These are phyloP conservation scores for Calonectria ilicicola DNA, from an alignment of 2,329 filamentous ascomycete genomes.

Conservation along the genomic window DNA sequence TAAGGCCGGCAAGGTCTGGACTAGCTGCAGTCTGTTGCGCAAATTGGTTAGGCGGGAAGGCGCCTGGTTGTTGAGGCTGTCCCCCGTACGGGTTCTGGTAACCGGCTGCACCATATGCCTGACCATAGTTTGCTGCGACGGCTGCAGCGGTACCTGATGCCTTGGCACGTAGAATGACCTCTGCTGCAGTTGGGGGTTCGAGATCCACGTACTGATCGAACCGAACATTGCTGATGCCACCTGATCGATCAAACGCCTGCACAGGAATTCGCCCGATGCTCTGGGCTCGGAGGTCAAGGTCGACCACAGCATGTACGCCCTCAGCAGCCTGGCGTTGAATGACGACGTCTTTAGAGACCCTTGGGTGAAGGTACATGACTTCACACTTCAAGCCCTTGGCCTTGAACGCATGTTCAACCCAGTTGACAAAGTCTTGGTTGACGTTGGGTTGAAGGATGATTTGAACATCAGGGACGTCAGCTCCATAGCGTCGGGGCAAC, in stretches of 20 bases:
- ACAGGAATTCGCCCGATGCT: constrained; percentile 79
- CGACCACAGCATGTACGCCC: constrained; percentile 87
- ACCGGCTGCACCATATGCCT: constrained; percentile 44
- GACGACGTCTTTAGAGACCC: constrained; percentile 82
- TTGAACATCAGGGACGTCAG: constrained; percentile 89
- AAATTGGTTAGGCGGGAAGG: constrained; percentile 48
- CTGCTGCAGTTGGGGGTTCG: constrained; percentile 81
- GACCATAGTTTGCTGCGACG: constrained; percentile 41
- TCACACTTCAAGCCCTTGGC: constrained; percentile 79
- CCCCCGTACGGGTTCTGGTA: constrained; percentile 49
- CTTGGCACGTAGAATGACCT: constrained; percentile 82
- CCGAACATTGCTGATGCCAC: constrained; percentile 78
- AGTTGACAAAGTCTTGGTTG: constrained; percentile 82
- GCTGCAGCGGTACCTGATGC: constrained; percentile 43
- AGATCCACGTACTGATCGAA: constrained; percentile 91
- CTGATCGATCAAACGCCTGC: constrained; percentile 86
- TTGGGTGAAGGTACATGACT: constrained; percentile 82
- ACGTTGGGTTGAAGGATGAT: constrained; percentile 85
- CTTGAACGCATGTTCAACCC: constrained; percentile 83
- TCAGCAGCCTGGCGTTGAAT: constrained; percentile 88
- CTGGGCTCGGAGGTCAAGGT: constrained; percentile 79
- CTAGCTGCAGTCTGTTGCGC: constrained; percentile 46
- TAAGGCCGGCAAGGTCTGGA: constrained; percentile 72
- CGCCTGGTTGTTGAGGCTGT: constrained; percentile 43
- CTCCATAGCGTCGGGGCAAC: constrained; percentile 78